Base-by-base conservation (phyloP, 768 basidiomycete species). In the Rossbeevera mucosa region DNA sequence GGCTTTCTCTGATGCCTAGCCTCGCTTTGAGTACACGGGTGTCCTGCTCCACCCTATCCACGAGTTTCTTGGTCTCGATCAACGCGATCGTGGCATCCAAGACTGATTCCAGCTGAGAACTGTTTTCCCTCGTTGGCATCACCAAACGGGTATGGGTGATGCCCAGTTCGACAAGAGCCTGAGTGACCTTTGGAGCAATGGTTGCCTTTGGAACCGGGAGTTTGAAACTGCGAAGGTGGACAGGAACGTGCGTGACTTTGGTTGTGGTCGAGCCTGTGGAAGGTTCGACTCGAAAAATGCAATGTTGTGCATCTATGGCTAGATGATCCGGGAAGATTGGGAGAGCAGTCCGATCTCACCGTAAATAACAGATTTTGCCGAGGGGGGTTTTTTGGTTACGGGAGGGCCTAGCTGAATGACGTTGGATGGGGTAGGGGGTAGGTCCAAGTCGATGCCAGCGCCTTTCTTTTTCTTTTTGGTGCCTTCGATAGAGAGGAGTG, bases 41-140 rank as follows among this genome's bases (percentile, higher is more conserved):
- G 59, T 98, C 95, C 62, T 88, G 86, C 18, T 95, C 92, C 4
- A 86, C 79, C 64, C 86, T 82, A 66, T 98, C 95, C 36, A 91
- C 80, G 12, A 83, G 73, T 59, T 89, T 86, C 76, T 97, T 98
- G 58, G 83, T 86, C 62, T 97, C 91, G n/a, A 95, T 78, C 62
- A 97, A 70, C 12, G 80, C 75, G 4, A 78, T 78, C 1, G 90
- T 81, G 3, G 87, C 82, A 5, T 86, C 83, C 42, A 94, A 62
- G 14, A 98, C 69, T 13, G 76, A 73, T 55, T 96, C 93, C 18
- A 94, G 74, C 59, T 80, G 81, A 48, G 79, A 75, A 48, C 85
- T 76, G 57, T 93, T 96, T 22, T 85, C 83, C 33, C 83, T 78
- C 2, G 96, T 97, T 16, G 96, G 96, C 93, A 98, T 97, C 54